Evolutionary conservation across 306 rosid genomes (phyloP).

Genomic region (Begonia masoniana): DNA sequence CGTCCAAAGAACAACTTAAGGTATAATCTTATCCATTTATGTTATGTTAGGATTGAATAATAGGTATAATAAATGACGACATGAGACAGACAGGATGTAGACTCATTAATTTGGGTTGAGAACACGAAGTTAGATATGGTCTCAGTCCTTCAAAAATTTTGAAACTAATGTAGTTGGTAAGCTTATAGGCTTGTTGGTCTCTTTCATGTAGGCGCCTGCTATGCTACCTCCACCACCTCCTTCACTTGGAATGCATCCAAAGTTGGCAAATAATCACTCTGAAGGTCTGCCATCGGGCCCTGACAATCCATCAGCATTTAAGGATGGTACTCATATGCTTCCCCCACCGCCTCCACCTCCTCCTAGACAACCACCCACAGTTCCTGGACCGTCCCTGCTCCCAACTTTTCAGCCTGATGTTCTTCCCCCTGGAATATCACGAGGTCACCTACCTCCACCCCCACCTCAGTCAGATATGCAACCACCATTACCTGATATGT

Average conservation of each 20-base stretch:
- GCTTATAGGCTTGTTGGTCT: conserved; percentile 17
- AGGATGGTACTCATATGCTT: conserved; percentile 50
- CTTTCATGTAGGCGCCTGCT: conserved; percentile 37
- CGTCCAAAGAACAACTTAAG: conserved; percentile 49
- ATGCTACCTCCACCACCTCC: conserved; percentile 87
- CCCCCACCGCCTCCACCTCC: conserved; percentile 88
- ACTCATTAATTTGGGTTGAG: no score
- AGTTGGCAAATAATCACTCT: conserved; percentile 32
- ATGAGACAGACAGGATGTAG: not conserved
- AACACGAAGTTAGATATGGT: no score
- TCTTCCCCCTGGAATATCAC: conserved; percentile 84
- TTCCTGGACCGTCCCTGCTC: conserved; percentile 46
- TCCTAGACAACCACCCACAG: conserved; percentile 59
- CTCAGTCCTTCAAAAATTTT: conserved; percentile 2
- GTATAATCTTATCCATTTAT: conserved; percentile 24
- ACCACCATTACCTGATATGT: conserved; percentile 49
- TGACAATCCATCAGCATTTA: conserved; percentile 35
- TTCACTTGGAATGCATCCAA: conserved; percentile 56
- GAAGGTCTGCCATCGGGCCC: conserved; percentile 40
- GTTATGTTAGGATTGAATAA: not conserved
- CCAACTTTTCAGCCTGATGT: conserved; percentile 61
- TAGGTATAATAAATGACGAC: not conserved
- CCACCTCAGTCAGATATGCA: conserved; percentile 91
- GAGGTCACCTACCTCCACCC: conserved; percentile 45
- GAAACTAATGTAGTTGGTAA: conserved; percentile 3